A percentile compares a stretch with the other conserved stretches of the same genome.
These are phyloP conservation scores for Coemansia sp. DNA, from an alignment of 192 early-diverging fungal species.

Conservation along the genomic window DNA sequence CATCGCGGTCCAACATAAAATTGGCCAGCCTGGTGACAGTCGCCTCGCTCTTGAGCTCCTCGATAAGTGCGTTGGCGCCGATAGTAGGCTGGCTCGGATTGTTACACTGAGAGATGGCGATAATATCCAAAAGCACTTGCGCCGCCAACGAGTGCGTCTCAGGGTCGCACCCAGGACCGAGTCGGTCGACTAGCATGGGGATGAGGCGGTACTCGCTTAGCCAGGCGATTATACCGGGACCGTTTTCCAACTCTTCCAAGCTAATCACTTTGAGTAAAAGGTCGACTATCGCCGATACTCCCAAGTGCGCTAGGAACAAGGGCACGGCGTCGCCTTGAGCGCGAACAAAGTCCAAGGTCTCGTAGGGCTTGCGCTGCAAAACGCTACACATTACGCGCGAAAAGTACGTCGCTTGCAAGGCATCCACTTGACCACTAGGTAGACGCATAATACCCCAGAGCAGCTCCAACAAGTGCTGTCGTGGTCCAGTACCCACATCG, in stretches of 20 bases:
- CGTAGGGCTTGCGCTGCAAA: constrained; percentile 85
- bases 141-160: constrained; percentile 84
- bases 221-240: constrained; percentile 90
- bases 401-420: constrained; percentile 89
- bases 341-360: constrained; percentile 88
- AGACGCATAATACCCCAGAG: constrained; percentile 87
- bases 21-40: constrained; percentile 77
- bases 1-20: constrained; percentile 83
- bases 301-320: constrained; percentile 84
- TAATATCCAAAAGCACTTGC: constrained; percentile 83
- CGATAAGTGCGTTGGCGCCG: constrained; percentile 68
- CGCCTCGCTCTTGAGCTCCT: constrained; percentile 75
- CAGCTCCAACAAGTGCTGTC: constrained; percentile 70
- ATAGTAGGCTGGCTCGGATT: constrained; percentile 67
- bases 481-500: constrained; percentile 12
- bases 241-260: constrained; percentile 87
- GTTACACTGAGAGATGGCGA: constrained; percentile 78
- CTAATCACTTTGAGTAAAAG: constrained; percentile 92
- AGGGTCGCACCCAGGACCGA: constrained; percentile 80
- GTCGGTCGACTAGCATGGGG: constrained; percentile 70
- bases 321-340: constrained; percentile 74
- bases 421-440: constrained; percentile 72
- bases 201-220: constrained; percentile 83
- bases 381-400: constrained; percentile 88
- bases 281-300: constrained; percentile 87